phyloP scores from a whole-genome alignment of 768 basidiomycete genomes.

The Suillus hirtellus region DNA sequence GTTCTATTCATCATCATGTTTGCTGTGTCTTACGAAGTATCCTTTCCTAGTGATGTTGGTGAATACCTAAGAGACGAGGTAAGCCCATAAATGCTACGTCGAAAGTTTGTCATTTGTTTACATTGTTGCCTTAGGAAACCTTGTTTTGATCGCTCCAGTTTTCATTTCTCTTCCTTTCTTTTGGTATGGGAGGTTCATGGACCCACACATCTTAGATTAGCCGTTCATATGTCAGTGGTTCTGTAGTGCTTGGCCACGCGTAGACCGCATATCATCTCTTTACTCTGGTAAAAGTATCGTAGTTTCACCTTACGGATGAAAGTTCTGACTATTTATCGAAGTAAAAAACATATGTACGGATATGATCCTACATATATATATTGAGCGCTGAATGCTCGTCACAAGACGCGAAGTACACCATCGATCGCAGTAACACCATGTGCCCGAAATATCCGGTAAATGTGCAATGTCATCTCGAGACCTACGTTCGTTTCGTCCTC shows the following conservation, averaged over 20 bases:
- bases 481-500: background rate
- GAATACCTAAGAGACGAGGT: constrained; percentile 98
- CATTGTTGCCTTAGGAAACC: constrained; percentile 56
- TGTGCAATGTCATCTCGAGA: background rate
- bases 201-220: constrained; percentile 12
- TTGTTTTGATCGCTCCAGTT: constrained; percentile 52
- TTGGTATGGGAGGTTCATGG: constrained; percentile 22
- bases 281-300: constrained; percentile 31
- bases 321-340: constrained; percentile 9
- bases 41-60: constrained; percentile 78
- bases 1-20: constrained; percentile 5
- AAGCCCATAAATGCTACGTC: constrained; percentile 19
- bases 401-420: background rate
- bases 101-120: constrained; percentile 18
- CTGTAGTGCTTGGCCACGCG: constrained; percentile 46
- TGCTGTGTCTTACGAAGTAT: constrained; percentile 6
- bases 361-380: background rate
- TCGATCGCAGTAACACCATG: background rate
- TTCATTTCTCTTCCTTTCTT: constrained; percentile 16
- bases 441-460: background rate
- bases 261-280: constrained; percentile 13
- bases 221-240: constrained; percentile 28
- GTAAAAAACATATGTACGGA: background rate
- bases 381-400: background rate
- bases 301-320: constrained; percentile 14